phyloP scores from a whole-genome alignment of 352 stramenopile genomes.

The Phytophthora lateralis region DNA sequence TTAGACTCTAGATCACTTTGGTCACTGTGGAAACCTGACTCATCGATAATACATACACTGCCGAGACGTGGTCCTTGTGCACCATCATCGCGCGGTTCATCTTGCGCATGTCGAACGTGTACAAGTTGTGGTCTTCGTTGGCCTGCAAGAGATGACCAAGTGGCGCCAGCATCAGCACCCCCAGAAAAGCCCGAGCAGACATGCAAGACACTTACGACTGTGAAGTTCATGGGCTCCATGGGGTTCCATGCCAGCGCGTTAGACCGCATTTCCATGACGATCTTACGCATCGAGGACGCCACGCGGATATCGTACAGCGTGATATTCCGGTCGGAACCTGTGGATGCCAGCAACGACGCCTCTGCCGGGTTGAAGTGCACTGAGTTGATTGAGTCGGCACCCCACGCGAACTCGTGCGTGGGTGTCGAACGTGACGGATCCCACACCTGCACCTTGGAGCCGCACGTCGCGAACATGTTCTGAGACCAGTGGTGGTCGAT shows the following conservation, averaged over 20 bases:
- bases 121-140: conserved; percentile 99
- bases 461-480: conserved; percentile 92
- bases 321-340: conserved; percentile 92
- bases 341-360: conserved; percentile 94
- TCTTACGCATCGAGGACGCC: conserved; percentile 95
- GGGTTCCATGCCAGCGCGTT: conserved; percentile 99
- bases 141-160: conserved; percentile 51
- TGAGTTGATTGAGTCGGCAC: conserved; percentile 95
- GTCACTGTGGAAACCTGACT: conserved; percentile 10
- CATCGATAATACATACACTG: conserved; percentile 81
- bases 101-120: conserved; percentile 99
- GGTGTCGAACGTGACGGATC: conserved; percentile 92
- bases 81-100: conserved; percentile 93
- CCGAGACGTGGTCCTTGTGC: conserved; percentile 98
- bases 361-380: conserved; percentile 97
- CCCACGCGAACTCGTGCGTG: conserved; percentile 93
- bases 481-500: conserved; percentile 98
- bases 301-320: conserved; percentile 94
- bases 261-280: conserved; percentile 95
- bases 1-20: conserved; percentile 23
- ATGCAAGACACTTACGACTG: conserved; percentile 69
- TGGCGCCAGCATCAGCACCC: conserved; percentile 18
- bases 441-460: conserved; percentile 96
- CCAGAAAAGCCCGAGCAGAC: conserved; percentile 5
- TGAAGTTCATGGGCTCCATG: conserved; percentile 99